Evolutionary conservation across 2,329 filamentous ascomycete genomes (phyloP).

Genomic region (Helotiales sp.): DNA sequence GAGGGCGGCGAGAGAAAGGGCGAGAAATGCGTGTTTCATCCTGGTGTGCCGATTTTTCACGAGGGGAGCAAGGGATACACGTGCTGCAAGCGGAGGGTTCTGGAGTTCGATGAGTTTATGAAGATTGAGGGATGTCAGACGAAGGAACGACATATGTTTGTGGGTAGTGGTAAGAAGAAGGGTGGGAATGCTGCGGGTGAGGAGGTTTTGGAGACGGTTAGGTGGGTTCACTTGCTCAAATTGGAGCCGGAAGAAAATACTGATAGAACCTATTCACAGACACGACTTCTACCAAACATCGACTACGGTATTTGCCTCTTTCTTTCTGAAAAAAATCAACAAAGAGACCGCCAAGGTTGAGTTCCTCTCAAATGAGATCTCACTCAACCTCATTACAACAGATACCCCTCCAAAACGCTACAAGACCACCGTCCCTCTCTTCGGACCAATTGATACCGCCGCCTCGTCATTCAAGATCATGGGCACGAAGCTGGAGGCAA

Average conservation of each 20-base stretch:
- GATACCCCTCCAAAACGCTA: slow-evolving; percentile 80
- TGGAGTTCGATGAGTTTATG: slow-evolving; percentile 98
- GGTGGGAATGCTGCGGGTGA: slow-evolving; percentile 59
- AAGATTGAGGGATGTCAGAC: slow-evolving; percentile 90
- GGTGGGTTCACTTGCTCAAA: slow-evolving; percentile 54
- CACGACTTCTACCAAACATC: slow-evolving; percentile 96
- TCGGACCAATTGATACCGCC: slow-evolving; percentile 72
- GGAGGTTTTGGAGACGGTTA: slow-evolving; percentile 78
- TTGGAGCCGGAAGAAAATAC: background rate
- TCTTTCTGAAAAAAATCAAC: slow-evolving; percentile 97
- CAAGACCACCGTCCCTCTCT: slow-evolving; percentile 74
- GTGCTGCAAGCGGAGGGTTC: slow-evolving; percentile 92
- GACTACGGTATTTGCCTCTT: slow-evolving; percentile 81
- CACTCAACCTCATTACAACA: slow-evolving; percentile 82
- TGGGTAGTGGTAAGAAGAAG: slow-evolving; percentile 75
- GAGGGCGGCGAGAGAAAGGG: slow-evolving; percentile 63
- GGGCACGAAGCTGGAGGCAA: slow-evolving; percentile 74
- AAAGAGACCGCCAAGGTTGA: slow-evolving; percentile 76
- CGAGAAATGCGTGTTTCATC: slow-evolving; percentile 87
- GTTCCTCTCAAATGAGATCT: slow-evolving; percentile 67
- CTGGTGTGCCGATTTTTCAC: slow-evolving; percentile 91
- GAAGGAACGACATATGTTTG: slow-evolving; percentile 81
- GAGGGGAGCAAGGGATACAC: slow-evolving; percentile 98
- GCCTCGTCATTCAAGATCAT: slow-evolving; percentile 68
- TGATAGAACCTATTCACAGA: slow-evolving; percentile 47